Conservation (phyloP, 2,329 filamentous ascomycete genomes). For the Phialophora expanda region DNA sequence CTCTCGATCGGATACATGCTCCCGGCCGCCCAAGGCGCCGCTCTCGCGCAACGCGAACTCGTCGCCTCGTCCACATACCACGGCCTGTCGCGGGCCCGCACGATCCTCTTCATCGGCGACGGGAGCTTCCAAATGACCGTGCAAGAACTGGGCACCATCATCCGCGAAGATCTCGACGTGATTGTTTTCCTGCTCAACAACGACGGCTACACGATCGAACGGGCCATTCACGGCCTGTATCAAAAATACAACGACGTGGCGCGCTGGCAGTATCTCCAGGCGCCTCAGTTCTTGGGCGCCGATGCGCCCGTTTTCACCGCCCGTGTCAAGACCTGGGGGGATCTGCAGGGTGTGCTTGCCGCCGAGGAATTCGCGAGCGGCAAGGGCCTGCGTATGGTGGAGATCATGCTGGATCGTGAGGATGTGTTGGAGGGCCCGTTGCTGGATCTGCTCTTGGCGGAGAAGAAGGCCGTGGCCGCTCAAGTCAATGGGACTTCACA, state of each 20-base stretch:
- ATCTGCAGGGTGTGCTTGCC: conserved; percentile 51
- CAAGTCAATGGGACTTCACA: background rate
- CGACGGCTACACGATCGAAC: conserved; percentile 86
- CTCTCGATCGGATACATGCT: conserved; percentile 67
- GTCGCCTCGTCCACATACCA: conserved; percentile 30
- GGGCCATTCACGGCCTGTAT: conserved; percentile 83
- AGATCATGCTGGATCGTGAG: conserved; percentile 48
- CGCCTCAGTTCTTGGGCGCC: conserved; percentile 67
- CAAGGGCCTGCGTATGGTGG: conserved; percentile 48
- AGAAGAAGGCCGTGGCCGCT: conserved; percentile 36
- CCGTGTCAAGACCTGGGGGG: conserved; percentile 52
- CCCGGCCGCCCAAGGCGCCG: conserved; percentile 61
- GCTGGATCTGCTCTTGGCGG: conserved; percentile 40
- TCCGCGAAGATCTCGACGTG: conserved; percentile 57
- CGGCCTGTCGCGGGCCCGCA: conserved; percentile 48
- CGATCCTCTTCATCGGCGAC: conserved; percentile 65
- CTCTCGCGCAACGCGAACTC: conserved; percentile 59
- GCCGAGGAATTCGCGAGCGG: conserved; percentile 46
- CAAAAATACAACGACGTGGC: conserved; percentile 80
- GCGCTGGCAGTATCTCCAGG: conserved; percentile 68
- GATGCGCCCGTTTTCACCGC: conserved; percentile 46
- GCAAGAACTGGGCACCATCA: conserved; percentile 69
- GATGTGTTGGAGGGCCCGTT: conserved; percentile 44
- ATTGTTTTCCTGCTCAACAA: conserved; percentile 83
- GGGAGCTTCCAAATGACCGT: conserved; percentile 66